Percentiles rank a stretch among this genome's conserved stretches.
These are phyloP conservation scores for Coprinopsis cinerea DNA, from an alignment of 768 basidiomycete species.

Conservation along the genomic window DNA sequence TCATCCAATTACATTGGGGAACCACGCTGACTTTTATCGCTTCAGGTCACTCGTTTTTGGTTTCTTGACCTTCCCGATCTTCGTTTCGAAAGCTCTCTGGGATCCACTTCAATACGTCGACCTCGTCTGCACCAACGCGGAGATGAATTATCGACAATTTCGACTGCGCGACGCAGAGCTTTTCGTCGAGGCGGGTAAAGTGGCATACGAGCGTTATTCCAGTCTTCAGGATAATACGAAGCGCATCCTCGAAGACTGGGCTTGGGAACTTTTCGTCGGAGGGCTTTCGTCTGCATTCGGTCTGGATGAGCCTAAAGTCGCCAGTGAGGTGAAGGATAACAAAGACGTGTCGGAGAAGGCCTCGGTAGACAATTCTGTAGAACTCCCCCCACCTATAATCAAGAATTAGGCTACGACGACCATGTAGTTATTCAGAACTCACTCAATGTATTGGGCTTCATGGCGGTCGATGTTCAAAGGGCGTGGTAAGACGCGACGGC, in stretches of 20 bases:
- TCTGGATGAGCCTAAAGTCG: too few species aligned
- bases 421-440: too few species aligned
- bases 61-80: conserved; percentile 23
- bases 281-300: not conserved
- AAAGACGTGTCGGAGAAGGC: too few species aligned
- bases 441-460: too few species aligned
- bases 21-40: not conserved
- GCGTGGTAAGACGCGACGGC: not conserved
- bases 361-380: too few species aligned
- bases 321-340: too few species aligned
- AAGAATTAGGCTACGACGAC: too few species aligned
- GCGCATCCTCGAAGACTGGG: conserved; percentile 14
- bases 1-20: not conserved
- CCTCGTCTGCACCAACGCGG: conserved; percentile 28
- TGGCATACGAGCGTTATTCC: conserved; percentile 15
- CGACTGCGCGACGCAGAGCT: conserved; percentile 38
- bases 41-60: conserved; percentile 16
- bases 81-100: conserved; percentile 19
- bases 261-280: conserved; percentile 16
- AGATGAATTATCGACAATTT: conserved; percentile 38
- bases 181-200: conserved; percentile 23
- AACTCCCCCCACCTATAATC: too few species aligned
- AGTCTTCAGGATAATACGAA: conserved; percentile 9
- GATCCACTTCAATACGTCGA: conserved; percentile 30
- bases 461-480: not conserved